Conservation (phyloP, 352 stramenopile species). For the Thraustochytrium striatum region DNA sequence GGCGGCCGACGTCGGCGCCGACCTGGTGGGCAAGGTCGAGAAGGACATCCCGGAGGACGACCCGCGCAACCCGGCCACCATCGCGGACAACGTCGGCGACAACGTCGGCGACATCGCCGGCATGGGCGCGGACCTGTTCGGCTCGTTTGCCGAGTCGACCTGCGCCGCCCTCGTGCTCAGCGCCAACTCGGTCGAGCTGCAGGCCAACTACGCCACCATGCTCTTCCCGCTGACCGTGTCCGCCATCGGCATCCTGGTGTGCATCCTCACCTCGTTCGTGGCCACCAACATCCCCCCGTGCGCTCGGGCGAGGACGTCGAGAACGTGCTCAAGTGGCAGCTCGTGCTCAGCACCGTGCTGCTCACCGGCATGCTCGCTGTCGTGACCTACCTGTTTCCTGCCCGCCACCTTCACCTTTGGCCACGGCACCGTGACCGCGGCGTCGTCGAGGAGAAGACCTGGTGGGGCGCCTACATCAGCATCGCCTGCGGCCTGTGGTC, state of each 20-base stretch:
- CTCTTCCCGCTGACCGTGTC: constrained; percentile 95
- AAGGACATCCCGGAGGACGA: constrained; percentile 98
- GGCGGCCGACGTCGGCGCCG: constrained; percentile 96
- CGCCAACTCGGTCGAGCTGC: constrained; percentile 77
- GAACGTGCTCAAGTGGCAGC: constrained; percentile 92
- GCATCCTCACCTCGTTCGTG: constrained; percentile 92
- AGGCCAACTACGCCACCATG: constrained; percentile 85
- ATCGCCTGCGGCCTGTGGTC: constrained; percentile 90
- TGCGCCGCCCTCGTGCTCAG: constrained; percentile 96
- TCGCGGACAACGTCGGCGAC: constrained; percentile 99
- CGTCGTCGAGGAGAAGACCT: constrained; percentile 74
- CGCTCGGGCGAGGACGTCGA: constrained; percentile 86
- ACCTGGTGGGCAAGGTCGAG: constrained; percentile 98
- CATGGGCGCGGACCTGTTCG: constrained; percentile 99
- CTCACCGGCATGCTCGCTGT: constrained; percentile 90
- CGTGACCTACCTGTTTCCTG: constrained; percentile 49
- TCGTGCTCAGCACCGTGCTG: constrained; percentile 92
- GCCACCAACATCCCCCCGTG: constrained; percentile 85
- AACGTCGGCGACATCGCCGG: constrained; percentile 99
- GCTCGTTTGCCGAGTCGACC: constrained; percentile 95
- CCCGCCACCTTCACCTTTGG: constrained; percentile 37
- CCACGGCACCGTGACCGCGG: background rate
- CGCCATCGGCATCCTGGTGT: constrained; percentile 92
- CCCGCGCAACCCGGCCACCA: constrained; percentile 96
- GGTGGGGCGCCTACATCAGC: constrained; percentile 82